These are phyloP conservation scores for Taiozyma sp. DNA, from an alignment of 1,139 yeast genomes.

Conservation along the genomic window DNA sequence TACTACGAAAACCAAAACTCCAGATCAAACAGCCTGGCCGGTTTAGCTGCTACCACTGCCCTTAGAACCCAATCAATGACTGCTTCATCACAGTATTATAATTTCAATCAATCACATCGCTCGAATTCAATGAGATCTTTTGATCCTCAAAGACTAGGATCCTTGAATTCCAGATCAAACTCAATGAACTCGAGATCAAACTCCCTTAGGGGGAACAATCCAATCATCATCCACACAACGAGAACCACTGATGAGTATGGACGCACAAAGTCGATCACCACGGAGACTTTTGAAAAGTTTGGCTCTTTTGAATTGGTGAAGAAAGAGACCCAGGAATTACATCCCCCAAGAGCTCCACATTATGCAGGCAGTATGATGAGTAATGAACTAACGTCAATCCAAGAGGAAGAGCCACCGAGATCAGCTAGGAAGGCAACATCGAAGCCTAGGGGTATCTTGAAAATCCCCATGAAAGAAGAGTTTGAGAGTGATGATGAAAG, in stretches of 20 bases:
- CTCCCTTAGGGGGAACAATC: not conserved
- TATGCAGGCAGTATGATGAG: constrained; percentile 15
- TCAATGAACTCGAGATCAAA: constrained; percentile 3
- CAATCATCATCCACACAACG: constrained; percentile 22
- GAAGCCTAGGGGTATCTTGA: constrained; percentile 11
- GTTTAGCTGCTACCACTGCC: constrained; percentile 13
- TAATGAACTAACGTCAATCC: constrained; percentile 19
- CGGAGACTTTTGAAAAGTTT: constrained; percentile 24
- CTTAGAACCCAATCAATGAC: constrained; percentile 9
- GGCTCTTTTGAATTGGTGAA: constrained; percentile 25
- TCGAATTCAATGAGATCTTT: constrained; percentile 1
- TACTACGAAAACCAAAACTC: constrained; percentile 4
- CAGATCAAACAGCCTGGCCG: constrained; percentile 3
- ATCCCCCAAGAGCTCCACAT: constrained; percentile 6
- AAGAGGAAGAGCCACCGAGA: constrained; percentile 17
- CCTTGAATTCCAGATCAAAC: constrained; percentile 1
- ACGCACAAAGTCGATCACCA: constrained; percentile 25
- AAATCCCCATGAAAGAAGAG: constrained; percentile 6
- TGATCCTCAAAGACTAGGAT: not conserved
- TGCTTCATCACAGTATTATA: not conserved
- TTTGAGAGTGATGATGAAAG: constrained; percentile 20
- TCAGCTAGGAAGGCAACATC: not conserved
- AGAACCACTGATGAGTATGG: constrained; percentile 26
- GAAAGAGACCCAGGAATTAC: constrained; percentile 15
- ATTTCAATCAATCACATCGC: constrained; percentile 1